Conservation (phyloP, 2,329 filamentous ascomycete genomes). For the Chrysoporthe deuterocubensis region DNA sequence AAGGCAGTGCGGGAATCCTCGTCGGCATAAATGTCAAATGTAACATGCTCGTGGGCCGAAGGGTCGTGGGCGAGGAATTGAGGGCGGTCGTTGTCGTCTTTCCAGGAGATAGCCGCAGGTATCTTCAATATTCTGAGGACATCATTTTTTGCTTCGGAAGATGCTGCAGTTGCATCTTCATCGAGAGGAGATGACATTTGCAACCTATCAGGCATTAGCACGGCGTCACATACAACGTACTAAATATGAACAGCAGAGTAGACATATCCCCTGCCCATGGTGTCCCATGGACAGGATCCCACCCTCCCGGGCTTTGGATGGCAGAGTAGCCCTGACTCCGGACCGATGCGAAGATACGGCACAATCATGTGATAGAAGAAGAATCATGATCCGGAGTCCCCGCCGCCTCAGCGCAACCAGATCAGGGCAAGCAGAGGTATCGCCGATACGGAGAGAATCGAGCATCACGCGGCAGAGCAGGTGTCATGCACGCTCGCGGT, state of each 20-base stretch:
- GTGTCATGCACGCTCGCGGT: constrained; percentile 11
- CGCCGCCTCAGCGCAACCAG: constrained; percentile 27
- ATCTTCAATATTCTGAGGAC: constrained; percentile 10
- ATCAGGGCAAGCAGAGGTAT: constrained; percentile 23
- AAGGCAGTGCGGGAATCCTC: constrained; percentile 14
- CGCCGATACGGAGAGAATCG: constrained; percentile 15
- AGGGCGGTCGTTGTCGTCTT: constrained; percentile 5
- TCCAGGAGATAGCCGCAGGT: constrained; percentile 23
- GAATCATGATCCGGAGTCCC: constrained; percentile 21
- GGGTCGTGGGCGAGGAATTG: constrained; percentile 14
- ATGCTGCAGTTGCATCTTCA: constrained; percentile 18
- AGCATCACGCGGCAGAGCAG: constrained; percentile 16
- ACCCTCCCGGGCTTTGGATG: constrained; percentile 27
- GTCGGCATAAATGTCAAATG: constrained; percentile 13
- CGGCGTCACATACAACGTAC: neutral
- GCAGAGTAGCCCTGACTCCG: constrained; percentile 29
- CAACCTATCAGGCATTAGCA: constrained; percentile 20
- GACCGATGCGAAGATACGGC: constrained; percentile 7
- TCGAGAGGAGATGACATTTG: constrained; percentile 20
- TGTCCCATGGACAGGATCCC: constrained; percentile 21
- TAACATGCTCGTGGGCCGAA: constrained; percentile 21
- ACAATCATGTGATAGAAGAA: constrained; percentile 2
- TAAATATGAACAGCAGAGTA: neutral
- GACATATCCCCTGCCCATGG: constrained; percentile 23
- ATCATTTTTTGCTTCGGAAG: constrained; percentile 12